Evolutionary conservation across 495 filamentous ascomycete species (phyloP).

Genomic region (Bombardia bombarda): DNA sequence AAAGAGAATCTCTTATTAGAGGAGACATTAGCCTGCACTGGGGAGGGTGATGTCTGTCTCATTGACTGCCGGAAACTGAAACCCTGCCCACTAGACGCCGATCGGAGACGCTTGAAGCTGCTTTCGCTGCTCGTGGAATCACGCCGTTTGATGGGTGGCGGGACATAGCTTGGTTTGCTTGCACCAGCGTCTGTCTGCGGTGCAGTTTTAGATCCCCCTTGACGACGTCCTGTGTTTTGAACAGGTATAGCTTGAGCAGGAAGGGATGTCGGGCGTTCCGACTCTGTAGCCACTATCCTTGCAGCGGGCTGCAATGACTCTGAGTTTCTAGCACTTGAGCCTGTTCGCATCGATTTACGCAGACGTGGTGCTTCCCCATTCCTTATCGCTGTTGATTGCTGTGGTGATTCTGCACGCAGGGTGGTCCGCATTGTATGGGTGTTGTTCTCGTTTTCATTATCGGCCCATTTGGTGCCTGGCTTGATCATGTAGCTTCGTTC

Average conservation of each 20-base stretch:
- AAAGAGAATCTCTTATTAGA: constrained; percentile 32
- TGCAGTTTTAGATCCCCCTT: constrained; percentile 7
- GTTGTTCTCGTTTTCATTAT: constrained; percentile 1
- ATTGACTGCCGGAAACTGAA: constrained; percentile 35
- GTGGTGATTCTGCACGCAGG: constrained; percentile 11
- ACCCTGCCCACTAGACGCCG: constrained; percentile 10
- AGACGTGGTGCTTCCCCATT: constrained; percentile 8
- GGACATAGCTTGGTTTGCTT: constrained; percentile 8
- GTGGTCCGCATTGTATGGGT: constrained; percentile 18
- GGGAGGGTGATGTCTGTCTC: constrained; percentile 24
- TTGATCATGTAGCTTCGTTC: constrained; percentile 33
- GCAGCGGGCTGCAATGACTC: background rate
- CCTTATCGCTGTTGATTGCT: constrained; percentile 1
- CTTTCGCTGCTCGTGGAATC: constrained; percentile 41
- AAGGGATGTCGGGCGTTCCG: constrained; percentile 2
- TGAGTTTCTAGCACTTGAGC: background rate
- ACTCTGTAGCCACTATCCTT: background rate
- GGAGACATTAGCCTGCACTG: constrained; percentile 9
- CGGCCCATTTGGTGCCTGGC: constrained; percentile 31
- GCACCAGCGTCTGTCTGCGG: constrained; percentile 9
- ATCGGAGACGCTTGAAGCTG: constrained; percentile 37
- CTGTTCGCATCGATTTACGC: constrained; percentile 24
- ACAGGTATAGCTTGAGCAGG: constrained; percentile 4
- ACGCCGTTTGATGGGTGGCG: constrained; percentile 22
- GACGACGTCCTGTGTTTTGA: background rate